These are phyloP conservation scores for Aspergillus uvarum DNA, from an alignment of 2,329 filamentous ascomycete species.

Conservation along the genomic window DNA sequence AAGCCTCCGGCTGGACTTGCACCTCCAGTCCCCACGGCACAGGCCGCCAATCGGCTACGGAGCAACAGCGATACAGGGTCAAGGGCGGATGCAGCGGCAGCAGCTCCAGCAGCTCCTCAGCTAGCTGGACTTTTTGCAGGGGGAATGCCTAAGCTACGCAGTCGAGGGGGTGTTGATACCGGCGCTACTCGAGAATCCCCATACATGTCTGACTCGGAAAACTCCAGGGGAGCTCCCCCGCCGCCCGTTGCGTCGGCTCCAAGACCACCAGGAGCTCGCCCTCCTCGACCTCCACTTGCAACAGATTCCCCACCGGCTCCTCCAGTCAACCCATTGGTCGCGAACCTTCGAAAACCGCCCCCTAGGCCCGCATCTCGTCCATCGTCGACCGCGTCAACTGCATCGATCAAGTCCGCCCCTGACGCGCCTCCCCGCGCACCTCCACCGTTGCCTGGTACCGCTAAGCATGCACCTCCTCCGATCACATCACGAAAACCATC, in stretches of 20 bases:
- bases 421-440: constrained; percentile 60
- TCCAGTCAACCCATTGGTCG: constrained; percentile 53
- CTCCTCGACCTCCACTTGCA: constrained; percentile 49
- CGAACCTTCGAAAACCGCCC: constrained; percentile 61
- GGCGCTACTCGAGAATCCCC: constrained; percentile 70
- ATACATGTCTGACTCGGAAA: constrained; percentile 79
- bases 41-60: constrained; percentile 61
- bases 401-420: constrained; percentile 51
- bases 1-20: constrained; percentile 25
- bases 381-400: constrained; percentile 58
- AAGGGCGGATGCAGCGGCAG: constrained; percentile 45
- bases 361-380: constrained; percentile 55
- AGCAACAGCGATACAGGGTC: constrained; percentile 72
- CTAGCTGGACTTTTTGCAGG: constrained; percentile 85
- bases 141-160: constrained; percentile 93
- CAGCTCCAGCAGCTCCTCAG: constrained; percentile 67
- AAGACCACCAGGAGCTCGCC: constrained; percentile 56
- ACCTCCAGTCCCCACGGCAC: constrained; percentile 64
- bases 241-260: constrained; percentile 28
- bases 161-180: constrained; percentile 78
- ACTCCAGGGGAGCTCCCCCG: constrained; percentile 40
- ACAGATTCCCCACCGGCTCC: constrained; percentile 50
- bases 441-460: constrained; percentile 58
- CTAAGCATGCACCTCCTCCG: constrained; percentile 57
- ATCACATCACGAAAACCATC: constrained; percentile 59